Base-by-base conservation (phyloP, 805 yeast genomes). In the Candida krabiensis region DNA sequence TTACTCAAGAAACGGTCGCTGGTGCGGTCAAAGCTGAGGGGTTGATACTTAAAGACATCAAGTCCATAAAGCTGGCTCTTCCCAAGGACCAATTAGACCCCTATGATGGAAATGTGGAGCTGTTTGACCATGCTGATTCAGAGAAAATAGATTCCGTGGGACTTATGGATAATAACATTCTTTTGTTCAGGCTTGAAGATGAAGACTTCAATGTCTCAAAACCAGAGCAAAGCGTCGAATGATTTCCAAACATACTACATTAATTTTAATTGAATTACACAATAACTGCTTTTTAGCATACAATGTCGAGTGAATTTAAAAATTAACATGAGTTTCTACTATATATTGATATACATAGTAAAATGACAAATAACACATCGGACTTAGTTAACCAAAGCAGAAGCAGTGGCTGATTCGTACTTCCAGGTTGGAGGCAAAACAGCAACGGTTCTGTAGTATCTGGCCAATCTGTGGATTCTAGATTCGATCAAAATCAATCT, bases 391-490 rank as follows among this genome's bases (percentile, higher is more conserved):
- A 93, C 99, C 76, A 93, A 83, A 75, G 99, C 95, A 66, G 99
- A 93, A 70, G 99, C 99, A 69, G 99, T 93, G 70, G 99, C 96
- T 61, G 99, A 91, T 82, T 93, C 99, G 95, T 86, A 93, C 81
- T 93, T 93, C 99, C 99, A 93, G 93, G 86, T 90, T 72, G 99
- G 98, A 65, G 99, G 99, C 70, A 93, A 84, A 66, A 93, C 98
- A 68, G 96, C 80, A 65, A 88, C 96, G 65, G 96, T 87, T 88
- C 96, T 91, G 96, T 93, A 93, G 95, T 93, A 93, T 81, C 99
- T 87, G 63, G 99, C 96, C 71, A 93, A 86, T 85, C 99, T 91
- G 96, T 93, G 99, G 80, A 93, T 93, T 89, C 99, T 90, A 57
- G 98, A 91, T 81, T 93, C 99, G 74, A 93, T 90, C 75, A 93